These are phyloP conservation scores for Camellia oleifera DNA, from an alignment of 179 eudicot species.

Conservation along the genomic window DNA sequence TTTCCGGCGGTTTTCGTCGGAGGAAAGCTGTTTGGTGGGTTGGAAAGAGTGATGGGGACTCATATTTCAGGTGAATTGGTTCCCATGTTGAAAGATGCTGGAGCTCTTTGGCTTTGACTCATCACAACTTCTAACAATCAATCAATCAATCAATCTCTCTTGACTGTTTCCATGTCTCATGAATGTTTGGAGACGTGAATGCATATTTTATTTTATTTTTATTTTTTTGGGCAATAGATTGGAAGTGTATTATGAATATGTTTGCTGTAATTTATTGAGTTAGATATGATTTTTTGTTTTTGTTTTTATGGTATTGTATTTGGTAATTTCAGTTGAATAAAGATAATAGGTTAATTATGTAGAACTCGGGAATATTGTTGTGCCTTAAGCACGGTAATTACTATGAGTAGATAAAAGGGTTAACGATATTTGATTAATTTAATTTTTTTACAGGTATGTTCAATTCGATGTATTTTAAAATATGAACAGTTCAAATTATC, in stretches of 20 bases:
- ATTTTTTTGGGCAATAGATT: too few species aligned
- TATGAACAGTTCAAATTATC: too few species aligned
- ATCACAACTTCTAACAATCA: neutral
- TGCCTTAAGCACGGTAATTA: neutral
- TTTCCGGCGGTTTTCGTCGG: conserved; percentile 76
- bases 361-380: too few species aligned
- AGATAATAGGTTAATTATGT: too few species aligned
- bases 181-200: neutral
- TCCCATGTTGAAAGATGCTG: conserved; percentile 66
- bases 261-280: too few species aligned
- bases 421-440: too few species aligned
- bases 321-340: neutral
- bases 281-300: neutral
- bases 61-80: conserved; percentile 88
- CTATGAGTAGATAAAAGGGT: too few species aligned
- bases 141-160: neutral
- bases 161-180: neutral
- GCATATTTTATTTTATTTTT: neutral
- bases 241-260: too few species aligned
- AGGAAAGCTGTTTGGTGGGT: conserved; percentile 68
- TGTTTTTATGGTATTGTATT: neutral
- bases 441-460: too few species aligned
- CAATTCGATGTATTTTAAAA: too few species aligned
- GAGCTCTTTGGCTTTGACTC: conserved; percentile 75
- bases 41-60: conserved; percentile 65